Percentiles rank a stretch among this genome's conserved stretches.
Evolutionary conservation across 148 eudicot genomes (phyloP).

Genomic region (Agrostemma githago): DNA sequence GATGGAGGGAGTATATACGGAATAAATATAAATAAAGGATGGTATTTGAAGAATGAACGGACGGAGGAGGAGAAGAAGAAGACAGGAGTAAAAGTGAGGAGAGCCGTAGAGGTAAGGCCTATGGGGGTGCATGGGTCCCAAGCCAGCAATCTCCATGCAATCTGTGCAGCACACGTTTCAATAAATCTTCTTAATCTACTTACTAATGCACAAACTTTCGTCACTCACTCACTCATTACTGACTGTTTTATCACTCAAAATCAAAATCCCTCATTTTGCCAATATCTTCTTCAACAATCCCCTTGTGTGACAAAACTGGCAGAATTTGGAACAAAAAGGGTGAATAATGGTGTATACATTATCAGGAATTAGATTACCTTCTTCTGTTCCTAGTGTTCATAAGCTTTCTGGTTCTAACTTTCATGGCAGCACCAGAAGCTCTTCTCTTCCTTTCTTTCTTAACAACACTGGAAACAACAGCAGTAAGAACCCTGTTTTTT

Average conservation of each 20-base stretch:
- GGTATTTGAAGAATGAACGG: not conserved
- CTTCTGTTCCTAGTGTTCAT: slow-evolving; percentile 32
- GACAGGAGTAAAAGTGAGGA: not conserved
- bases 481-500: not conserved
- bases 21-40: too few species aligned
- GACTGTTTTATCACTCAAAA: not conserved
- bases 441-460: slow-evolving; percentile 28
- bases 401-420: slow-evolving; percentile 34
- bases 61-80: slow-evolving; percentile 22
- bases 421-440: slow-evolving; percentile 29
- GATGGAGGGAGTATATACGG: too few species aligned
- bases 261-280: not conserved
- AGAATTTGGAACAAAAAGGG: too few species aligned
- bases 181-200: slow-evolving; percentile 6
- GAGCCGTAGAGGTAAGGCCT: not conserved
- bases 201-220: not conserved
- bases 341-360: slow-evolving; percentile 53
- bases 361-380: slow-evolving; percentile 54
- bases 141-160: slow-evolving; percentile 27
- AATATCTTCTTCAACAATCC: slow-evolving; percentile 1
- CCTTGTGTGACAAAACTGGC: not conserved
- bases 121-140: slow-evolving; percentile 8
- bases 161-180: slow-evolving; percentile 29
- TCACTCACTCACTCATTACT: not conserved
- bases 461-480: slow-evolving; percentile 23